phyloP scores from a whole-genome alignment of 1,284 basidiomycete genomes.

The Grifola frondosa region DNA sequence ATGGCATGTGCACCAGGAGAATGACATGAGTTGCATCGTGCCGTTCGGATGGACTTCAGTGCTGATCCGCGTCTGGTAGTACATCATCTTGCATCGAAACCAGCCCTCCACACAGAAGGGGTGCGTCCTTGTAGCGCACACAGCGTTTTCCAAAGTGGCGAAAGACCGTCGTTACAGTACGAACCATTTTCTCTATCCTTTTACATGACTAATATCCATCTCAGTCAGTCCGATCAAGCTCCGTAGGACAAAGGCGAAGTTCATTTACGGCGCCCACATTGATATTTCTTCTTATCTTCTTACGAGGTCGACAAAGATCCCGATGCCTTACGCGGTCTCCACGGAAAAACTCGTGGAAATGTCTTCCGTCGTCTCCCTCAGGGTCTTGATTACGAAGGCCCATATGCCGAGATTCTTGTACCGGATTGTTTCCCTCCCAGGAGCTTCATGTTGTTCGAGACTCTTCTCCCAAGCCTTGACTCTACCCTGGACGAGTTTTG shows the following conservation, averaged over 20 bases:
- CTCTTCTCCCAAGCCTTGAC: slow-evolving; percentile 69
- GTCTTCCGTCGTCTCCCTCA: slow-evolving; percentile 47
- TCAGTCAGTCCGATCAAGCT: slow-evolving; percentile 85
- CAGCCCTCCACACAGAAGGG: slow-evolving; percentile 87
- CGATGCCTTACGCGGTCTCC: slow-evolving; percentile 67
- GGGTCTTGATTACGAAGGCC: slow-evolving; percentile 62
- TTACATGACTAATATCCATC: slow-evolving; percentile 5
- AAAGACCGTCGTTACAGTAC: slow-evolving; percentile 76
- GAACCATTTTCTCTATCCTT: slow-evolving; percentile 15
- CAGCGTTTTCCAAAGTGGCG: slow-evolving; percentile 77
- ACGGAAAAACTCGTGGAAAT: slow-evolving; percentile 67
- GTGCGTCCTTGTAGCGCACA: slow-evolving; percentile 86
- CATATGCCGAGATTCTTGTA: slow-evolving; percentile 73
- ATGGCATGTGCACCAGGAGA: slow-evolving; percentile 95
- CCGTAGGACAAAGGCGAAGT: slow-evolving; percentile 72
- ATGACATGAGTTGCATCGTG: slow-evolving; percentile 59
- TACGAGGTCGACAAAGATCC: slow-evolving; percentile 56
- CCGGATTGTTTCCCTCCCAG: slow-evolving; percentile 89
- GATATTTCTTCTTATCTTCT: slow-evolving; percentile 64
- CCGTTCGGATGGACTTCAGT: neutral
- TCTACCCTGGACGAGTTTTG: slow-evolving; percentile 69
- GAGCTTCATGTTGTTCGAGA: slow-evolving; percentile 86
- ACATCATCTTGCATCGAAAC: slow-evolving; percentile 86
- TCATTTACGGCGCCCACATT: slow-evolving; percentile 75
- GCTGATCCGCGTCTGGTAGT: slow-evolving; percentile 47